These are phyloP conservation scores for Agaricus bisporus DNA, from an alignment of 768 basidiomycete genomes.

Conservation along the genomic window DNA sequence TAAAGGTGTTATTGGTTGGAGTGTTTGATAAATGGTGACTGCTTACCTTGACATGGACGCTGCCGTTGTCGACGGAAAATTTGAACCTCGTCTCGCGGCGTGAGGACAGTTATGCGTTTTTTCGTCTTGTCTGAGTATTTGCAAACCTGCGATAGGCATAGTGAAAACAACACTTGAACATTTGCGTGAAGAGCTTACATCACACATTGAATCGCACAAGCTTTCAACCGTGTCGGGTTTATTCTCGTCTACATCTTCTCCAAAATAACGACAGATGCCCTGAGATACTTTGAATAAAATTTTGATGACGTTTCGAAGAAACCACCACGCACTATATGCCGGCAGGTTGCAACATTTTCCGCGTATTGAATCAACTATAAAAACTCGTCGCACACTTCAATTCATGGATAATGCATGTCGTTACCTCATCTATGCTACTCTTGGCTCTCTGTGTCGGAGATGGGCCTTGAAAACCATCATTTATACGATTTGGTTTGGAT, in stretches of 20 bases:
- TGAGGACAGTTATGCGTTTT: slow-evolving; percentile 42
- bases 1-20: neutral
- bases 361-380: slow-evolving; percentile 39
- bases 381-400: neutral
- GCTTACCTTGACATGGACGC: neutral
- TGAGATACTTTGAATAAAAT: slow-evolving; percentile 18
- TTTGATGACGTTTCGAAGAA: neutral
- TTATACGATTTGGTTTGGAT: slow-evolving; percentile 40
- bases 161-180: neutral
- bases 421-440: slow-evolving; percentile 58
- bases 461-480: slow-evolving; percentile 41
- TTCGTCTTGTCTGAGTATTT: slow-evolving; percentile 68
- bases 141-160: slow-evolving; percentile 49
- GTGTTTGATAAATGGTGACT: neutral
- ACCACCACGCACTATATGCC: slow-evolving; percentile 56
- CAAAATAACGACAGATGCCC: slow-evolving; percentile 79
- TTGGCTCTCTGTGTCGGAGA: slow-evolving; percentile 62
- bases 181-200: slow-evolving; percentile 38
- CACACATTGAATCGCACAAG: slow-evolving; percentile 77
- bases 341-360: slow-evolving; percentile 53
- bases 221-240: slow-evolving; percentile 36
- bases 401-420: neutral
- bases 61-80: slow-evolving; percentile 9
- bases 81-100: slow-evolving; percentile 24
- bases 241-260: slow-evolving; percentile 51